Percentiles rank a stretch among this genome's conserved stretches.
phyloP scores from a whole-genome alignment of 371 early-diverging fungal genomes.

The Polyrhizophydium stewartii region DNA sequence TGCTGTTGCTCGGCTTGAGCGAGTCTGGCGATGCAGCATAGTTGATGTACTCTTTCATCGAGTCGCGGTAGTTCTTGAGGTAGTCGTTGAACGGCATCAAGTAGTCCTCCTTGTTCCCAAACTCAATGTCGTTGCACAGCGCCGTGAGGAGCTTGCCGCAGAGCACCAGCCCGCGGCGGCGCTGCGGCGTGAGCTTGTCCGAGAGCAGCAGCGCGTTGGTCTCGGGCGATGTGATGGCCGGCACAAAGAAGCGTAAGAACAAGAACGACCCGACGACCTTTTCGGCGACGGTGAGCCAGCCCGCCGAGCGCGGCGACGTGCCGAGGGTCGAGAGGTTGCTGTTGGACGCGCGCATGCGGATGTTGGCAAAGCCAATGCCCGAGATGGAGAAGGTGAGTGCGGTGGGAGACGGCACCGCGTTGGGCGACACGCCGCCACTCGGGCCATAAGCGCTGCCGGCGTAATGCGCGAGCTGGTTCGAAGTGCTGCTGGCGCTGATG shows the following conservation, averaged over 20 bases:
- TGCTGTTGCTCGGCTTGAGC: no score
- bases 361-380: no score
- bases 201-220: slow-evolving; percentile 36
- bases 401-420: no score
- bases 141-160: slow-evolving; percentile 60
- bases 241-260: slow-evolving; percentile 59
- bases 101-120: slow-evolving; percentile 57
- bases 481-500: background rate
- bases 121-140: slow-evolving; percentile 62
- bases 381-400: no score
- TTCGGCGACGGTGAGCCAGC: slow-evolving; percentile 34
- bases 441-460: no score
- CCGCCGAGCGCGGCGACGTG: slow-evolving; percentile 8
- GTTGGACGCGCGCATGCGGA: background rate
- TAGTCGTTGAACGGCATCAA: slow-evolving; percentile 52
- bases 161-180: slow-evolving; percentile 55
- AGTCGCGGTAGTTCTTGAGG: slow-evolving; percentile 43
- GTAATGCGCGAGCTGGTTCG: no score
- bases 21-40: slow-evolving; percentile 19
- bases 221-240: slow-evolving; percentile 60
- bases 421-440: no score
- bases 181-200: slow-evolving; percentile 31
- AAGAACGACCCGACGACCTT: slow-evolving; percentile 59
- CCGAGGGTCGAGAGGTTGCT: background rate
- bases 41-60: slow-evolving; percentile 37